phyloP scores from a whole-genome alignment of 495 filamentous ascomycete genomes.

The Sabuloglossum arenarium region DNA sequence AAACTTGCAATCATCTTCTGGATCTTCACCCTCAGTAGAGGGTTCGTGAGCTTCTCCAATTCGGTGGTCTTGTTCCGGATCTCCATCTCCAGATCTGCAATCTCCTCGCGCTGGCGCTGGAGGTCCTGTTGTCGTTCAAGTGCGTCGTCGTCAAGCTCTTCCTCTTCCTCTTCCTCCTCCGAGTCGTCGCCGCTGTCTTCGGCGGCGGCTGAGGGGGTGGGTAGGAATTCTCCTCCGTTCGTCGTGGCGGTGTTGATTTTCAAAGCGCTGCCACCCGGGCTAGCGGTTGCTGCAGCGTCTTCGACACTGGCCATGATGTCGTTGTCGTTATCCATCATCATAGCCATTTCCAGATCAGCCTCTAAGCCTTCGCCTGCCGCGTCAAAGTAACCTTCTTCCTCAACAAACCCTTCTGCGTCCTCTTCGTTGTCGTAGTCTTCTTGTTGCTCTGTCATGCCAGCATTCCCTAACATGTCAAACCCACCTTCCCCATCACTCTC shows the following conservation, averaged over 20 bases:
- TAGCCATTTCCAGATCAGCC: slow-evolving; percentile 21
- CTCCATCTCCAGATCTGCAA: slow-evolving; percentile 23
- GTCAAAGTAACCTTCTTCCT: slow-evolving; percentile 14
- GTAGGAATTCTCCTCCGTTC: not conserved
- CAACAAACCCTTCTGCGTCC: slow-evolving; percentile 26
- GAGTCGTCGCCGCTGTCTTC: slow-evolving; percentile 24
- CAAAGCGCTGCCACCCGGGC: not conserved
- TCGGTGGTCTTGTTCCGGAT: slow-evolving; percentile 26
- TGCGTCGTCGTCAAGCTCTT: slow-evolving; percentile 20
- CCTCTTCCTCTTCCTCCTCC: slow-evolving; percentile 26
- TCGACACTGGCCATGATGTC: slow-evolving; percentile 10
- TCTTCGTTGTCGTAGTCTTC: slow-evolving; percentile 19
- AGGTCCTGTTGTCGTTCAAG: slow-evolving; percentile 23
- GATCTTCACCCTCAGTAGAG: slow-evolving; percentile 30
- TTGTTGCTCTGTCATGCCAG: slow-evolving; percentile 14
- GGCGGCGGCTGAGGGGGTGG: slow-evolving; percentile 2
- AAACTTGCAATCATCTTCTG: slow-evolving; percentile 30
- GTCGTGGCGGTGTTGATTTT: not conserved
- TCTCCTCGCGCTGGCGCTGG: slow-evolving; percentile 29
- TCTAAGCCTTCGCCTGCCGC: slow-evolving; percentile 14
- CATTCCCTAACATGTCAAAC: slow-evolving; percentile 18
- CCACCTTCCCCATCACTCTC: slow-evolving; percentile 20
- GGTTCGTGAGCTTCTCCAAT: slow-evolving; percentile 18
- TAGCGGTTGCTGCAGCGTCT: not conserved
- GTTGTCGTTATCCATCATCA: slow-evolving; percentile 16